Base-by-base conservation (phyloP, 1,284 basidiomycete species). In the Pseudozyma hubeiensis region DNA sequence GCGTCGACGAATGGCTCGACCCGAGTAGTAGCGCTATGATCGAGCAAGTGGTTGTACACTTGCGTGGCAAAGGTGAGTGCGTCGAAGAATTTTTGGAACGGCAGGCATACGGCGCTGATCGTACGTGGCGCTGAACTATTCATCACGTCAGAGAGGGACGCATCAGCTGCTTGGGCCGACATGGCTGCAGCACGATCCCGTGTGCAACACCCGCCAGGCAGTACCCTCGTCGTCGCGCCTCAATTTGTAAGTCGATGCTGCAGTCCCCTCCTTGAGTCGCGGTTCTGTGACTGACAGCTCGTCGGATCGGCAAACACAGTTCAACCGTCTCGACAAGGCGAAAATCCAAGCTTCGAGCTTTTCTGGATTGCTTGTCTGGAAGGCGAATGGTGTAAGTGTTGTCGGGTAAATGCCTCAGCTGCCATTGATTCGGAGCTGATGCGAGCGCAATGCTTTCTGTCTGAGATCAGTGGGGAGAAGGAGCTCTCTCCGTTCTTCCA, bases 381-480 rank as follows among this genome's bases (percentile, higher is more conserved):
- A 77, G 33, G 58, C 50, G 6, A 75, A 77, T 33, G 51, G 50
- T 5, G 75, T 77, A 48, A 59, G 75, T 62, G 0, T 10, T 7
- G 8, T 16, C 13, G 35, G 24, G 24, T 24, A 24, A 24, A 24
- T 2, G 24, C n/a, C 17, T 37, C 5, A 33, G 6, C 13, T 37
- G 11, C 11, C 5, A 7, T 55, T 19, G 39, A 11, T n/a, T 30
- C 8, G 14, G n/a, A 43, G 33, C 7, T n/a, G 19, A 35, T 19
- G 34, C 49, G 34, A 17, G 37, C 55, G 5, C 14, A 19, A 14
- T 5, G 5, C 31, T 30, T 4, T 14, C 2, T 31, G 7, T 5
- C 5, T 7, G n/a, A 3, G 31, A 17, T 14, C 30, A 77, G 75
- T 77, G 75, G 75, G 72, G 71, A 9, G 75, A 75, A 24, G 75